Base-by-base conservation (phyloP, 192 early-diverging fungal species). In the Phycomyces nitens region DNA sequence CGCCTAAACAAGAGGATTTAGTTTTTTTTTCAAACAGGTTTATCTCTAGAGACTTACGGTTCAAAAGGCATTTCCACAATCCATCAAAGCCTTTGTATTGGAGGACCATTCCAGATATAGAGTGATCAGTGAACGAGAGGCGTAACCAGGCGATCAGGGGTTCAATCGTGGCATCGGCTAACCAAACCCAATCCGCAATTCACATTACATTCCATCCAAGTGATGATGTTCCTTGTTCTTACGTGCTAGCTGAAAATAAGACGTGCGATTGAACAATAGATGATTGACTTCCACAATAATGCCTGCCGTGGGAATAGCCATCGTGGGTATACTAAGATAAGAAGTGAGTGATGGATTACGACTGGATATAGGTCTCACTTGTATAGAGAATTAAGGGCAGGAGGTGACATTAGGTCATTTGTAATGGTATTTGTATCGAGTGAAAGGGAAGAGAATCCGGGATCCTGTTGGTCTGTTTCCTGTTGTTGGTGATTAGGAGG, bases 81-180 rank as follows among this genome's bases (percentile, higher is more conserved):
- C 68, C 68, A 62, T 75, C 73, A 20, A 66, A 56, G 3, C 73
- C 73, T 60, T 75, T 75, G 54, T 75, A 75, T 40, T 75, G 73
- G 16, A 75, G 47, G 1, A 75, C 73, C 73, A 75, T 75, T 1
- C 73, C 73, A 16, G 73, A 75, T 9, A 75, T 70, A 43, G 64
- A 49, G 7, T 29, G n/a, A 49, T 75, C 73, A 20, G 66, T 58
- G 38, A 75, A 75, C 5, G 73, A 75, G 10, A 66, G 27, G 44
- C 64, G 52, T 27, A 75, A 50, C 73, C 73, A 75, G 24, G 68
- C 58, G 23, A 75, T 59, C 42, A 75, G 23, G 6, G 73, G 73
- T 21, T 75, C 73, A 57, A 75, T 75, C 2, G 73, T 75, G 29
- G 73, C 73, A 58, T 75, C 68, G 2, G 65, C 72, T 74, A 49